Percentiles rank a stretch among this genome's conserved stretches.
Evolutionary conservation across 352 stramenopile species (phyloP).

Genomic region (Globisporangium irregulare): DNA sequence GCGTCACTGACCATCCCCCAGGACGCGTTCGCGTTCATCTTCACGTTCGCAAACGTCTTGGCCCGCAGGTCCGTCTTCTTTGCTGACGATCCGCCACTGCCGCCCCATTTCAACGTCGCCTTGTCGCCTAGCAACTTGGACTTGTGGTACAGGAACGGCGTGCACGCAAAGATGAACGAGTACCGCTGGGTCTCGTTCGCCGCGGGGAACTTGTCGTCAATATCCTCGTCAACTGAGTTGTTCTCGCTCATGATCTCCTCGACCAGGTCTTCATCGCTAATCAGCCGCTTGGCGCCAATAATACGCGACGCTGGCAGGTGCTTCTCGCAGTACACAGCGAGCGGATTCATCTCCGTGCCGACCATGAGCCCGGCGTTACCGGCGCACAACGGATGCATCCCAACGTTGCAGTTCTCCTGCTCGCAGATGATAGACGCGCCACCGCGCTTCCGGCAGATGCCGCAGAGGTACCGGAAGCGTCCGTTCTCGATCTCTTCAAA

Average conservation of each 20-base stretch:
- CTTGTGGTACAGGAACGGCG: slow-evolving; percentile 51
- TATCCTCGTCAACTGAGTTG: slow-evolving; percentile 34
- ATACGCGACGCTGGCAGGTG: slow-evolving; percentile 69
- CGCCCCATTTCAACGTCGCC: slow-evolving; percentile 34
- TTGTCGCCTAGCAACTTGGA: slow-evolving; percentile 41
- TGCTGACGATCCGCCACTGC: not conserved
- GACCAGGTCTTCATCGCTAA: slow-evolving; percentile 80
- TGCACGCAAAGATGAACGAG: slow-evolving; percentile 76
- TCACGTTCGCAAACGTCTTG: slow-evolving; percentile 24
- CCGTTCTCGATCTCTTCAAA: slow-evolving; percentile 84
- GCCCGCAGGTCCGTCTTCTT: slow-evolving; percentile 29
- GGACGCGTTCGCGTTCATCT: slow-evolving; percentile 32
- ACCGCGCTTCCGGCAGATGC: slow-evolving; percentile 75
- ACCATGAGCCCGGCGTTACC: slow-evolving; percentile 80
- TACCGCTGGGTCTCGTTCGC: slow-evolving; percentile 45
- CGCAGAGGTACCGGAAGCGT: slow-evolving; percentile 77
- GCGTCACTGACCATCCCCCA: slow-evolving; percentile 39
- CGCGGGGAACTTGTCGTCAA: slow-evolving; percentile 43
- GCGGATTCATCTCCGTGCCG: slow-evolving; percentile 59
- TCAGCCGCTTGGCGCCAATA: slow-evolving; percentile 74
- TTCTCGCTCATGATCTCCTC: slow-evolving; percentile 85
- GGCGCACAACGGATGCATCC: slow-evolving; percentile 74
- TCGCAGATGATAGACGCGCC: slow-evolving; percentile 81
- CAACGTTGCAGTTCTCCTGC: slow-evolving; percentile 73
- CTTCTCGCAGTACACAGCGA: slow-evolving; percentile 82